Evolutionary conservation across 306 rosid genomes (phyloP).

Genomic region (Pterocarpus macrocarpus): DNA sequence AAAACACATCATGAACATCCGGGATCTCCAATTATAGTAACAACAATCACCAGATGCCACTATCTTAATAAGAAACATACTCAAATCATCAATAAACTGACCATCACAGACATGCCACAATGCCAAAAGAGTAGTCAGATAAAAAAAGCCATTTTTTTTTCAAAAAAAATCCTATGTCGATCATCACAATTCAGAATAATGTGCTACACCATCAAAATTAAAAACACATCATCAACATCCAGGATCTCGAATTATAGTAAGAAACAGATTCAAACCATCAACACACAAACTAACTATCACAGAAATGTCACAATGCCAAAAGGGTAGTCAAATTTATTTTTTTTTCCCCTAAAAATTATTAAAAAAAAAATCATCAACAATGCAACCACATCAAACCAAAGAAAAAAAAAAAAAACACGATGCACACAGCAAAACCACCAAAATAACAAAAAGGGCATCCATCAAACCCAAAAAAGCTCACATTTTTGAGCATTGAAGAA

Average conservation of each 20-base stretch:
- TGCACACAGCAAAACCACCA: background rate
- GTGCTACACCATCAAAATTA: background rate
- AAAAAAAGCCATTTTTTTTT: background rate
- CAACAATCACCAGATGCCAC: background rate
- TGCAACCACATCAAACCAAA: background rate
- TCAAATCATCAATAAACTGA: background rate
- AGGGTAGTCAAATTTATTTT: too few relatives aligned
- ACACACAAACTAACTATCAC: background rate
- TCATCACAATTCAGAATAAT: background rate
- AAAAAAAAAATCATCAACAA: background rate
- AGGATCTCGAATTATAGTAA: background rate
- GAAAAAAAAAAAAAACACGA: background rate
- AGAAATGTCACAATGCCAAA: background rate
- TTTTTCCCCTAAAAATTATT: too few relatives aligned
- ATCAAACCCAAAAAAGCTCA: background rate
- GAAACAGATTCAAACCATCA: background rate
- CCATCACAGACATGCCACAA: background rate
- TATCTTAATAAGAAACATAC: background rate
- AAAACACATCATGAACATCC: background rate
- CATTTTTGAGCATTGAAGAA: slow-evolving; percentile 96
- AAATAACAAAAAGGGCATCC: background rate
- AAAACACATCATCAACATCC: background rate
- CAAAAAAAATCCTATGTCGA: background rate
- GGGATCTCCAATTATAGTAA: background rate
- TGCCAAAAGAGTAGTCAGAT: background rate